Conservation (phyloP, 805 yeast genomes). For the Saturnispora diversa region DNA sequence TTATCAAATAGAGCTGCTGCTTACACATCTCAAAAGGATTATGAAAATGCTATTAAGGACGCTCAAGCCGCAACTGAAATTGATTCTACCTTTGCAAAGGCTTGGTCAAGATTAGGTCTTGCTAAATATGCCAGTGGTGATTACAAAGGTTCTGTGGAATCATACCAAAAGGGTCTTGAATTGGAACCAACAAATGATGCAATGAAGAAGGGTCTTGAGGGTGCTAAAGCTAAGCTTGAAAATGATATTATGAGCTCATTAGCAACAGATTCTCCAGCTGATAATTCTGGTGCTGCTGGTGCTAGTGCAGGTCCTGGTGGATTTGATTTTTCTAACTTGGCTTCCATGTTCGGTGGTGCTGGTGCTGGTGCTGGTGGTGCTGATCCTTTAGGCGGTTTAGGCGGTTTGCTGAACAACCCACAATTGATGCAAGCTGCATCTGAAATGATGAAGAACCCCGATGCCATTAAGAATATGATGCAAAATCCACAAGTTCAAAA, state of each 20-base stretch:
- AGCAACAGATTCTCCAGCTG: conserved; percentile 19
- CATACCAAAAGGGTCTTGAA: conserved; percentile 85
- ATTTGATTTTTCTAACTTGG: conserved; percentile 55
- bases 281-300: conserved; percentile 22
- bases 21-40: conserved; percentile 67
- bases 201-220: conserved; percentile 88
- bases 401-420: conserved; percentile 68
- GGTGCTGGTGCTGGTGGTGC: conserved; percentile 42
- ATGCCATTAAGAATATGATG: conserved; percentile 63
- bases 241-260: conserved; percentile 51
- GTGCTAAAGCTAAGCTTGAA: conserved; percentile 82
- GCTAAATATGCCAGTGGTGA: conserved; percentile 95
- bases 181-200: conserved; percentile 80
- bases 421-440: conserved; percentile 84
- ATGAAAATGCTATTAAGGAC: conserved; percentile 71
- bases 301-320: conserved; percentile 41
- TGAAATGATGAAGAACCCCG: conserved; percentile 80
- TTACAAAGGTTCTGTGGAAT: conserved; percentile 80
- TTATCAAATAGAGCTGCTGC: conserved; percentile 97
- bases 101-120: conserved; percentile 89
- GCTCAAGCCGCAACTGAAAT: conserved; percentile 73
- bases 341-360: conserved; percentile 36
- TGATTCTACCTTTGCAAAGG: conserved; percentile 80
- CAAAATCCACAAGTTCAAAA: conserved; percentile 83
- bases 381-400: conserved; percentile 75